Conservation (phyloP, 192 early-diverging fungal species). For the Linnemannia hyalina region DNA sequence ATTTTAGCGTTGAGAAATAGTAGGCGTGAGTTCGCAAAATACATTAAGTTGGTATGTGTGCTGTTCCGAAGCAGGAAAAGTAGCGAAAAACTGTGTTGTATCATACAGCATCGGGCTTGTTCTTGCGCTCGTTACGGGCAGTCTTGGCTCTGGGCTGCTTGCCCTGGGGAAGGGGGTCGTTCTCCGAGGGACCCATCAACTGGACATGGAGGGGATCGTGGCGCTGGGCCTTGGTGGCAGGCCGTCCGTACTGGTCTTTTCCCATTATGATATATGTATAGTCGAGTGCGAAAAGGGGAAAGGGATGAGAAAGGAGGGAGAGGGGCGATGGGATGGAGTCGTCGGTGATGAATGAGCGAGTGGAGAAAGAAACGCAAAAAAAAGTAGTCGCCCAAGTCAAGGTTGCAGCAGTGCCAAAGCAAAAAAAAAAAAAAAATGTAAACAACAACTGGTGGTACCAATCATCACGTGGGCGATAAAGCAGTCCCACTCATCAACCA, state of each 20-base stretch:
- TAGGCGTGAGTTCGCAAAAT: neutral
- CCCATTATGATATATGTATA: constrained; percentile 57
- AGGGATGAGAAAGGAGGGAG: neutral
- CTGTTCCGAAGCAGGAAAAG: neutral
- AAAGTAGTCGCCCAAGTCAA: neutral
- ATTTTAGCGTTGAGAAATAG: neutral
- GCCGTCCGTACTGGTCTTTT: constrained; percentile 60
- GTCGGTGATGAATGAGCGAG: constrained; percentile 5
- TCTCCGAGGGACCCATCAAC: constrained; percentile 72
- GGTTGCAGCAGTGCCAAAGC: neutral
- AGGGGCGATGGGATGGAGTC: neutral
- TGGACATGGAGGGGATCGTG: constrained; percentile 92
- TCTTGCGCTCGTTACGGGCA: constrained; percentile 69
- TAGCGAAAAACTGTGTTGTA: neutral
- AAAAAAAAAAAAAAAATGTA: neutral
- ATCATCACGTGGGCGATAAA: neutral
- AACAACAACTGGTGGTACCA: neutral
- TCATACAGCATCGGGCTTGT: constrained; percentile 67
- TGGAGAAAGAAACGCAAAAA: neutral
- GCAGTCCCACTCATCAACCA: neutral
- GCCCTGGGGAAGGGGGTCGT: constrained; percentile 60
- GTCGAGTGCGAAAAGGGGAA: neutral
- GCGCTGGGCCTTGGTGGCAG: constrained; percentile 59
- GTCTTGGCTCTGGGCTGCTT: constrained; percentile 68
- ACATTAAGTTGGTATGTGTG: neutral